Evolutionary conservation across 1,139 yeast genomes (phyloP).

Genomic region (Entelexis paramagnoliae): DNA sequence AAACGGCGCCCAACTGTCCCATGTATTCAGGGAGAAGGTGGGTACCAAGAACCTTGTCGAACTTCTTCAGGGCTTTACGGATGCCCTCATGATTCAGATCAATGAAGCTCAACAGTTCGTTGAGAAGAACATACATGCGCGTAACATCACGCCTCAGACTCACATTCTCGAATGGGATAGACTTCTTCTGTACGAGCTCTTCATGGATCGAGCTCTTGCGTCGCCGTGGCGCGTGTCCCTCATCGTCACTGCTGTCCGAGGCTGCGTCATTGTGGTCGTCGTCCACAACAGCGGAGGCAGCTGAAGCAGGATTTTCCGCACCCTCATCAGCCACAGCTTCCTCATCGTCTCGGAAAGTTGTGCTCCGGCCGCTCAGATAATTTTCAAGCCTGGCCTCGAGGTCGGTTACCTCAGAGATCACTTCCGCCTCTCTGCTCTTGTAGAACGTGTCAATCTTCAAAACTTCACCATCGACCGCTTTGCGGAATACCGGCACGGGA

Average conservation of each 20-base stretch:
- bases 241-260: conserved; percentile 21
- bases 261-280: neutral
- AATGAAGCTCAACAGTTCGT: conserved; percentile 73
- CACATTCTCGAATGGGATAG: conserved; percentile 21
- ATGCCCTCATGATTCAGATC: conserved; percentile 83
- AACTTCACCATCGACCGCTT: conserved; percentile 47
- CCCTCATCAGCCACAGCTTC: neutral
- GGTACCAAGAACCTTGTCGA: conserved; percentile 69
- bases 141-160: conserved; percentile 20
- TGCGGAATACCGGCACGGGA: conserved; percentile 43
- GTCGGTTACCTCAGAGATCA: neutral
- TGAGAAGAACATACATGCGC: conserved; percentile 52
- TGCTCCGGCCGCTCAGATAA: neutral
- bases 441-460: conserved; percentile 45
- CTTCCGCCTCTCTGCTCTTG: conserved; percentile 39
- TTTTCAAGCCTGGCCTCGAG: conserved; percentile 4
- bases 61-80: conserved; percentile 78
- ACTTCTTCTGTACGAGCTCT: conserved; percentile 14
- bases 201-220: conserved; percentile 17
- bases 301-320: neutral
- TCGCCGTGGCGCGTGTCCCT: conserved; percentile 3
- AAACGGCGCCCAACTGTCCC: conserved; percentile 30
- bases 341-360: neutral
- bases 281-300: neutral
- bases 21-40: conserved; percentile 44